phyloP scores from a whole-genome alignment of 257 asterid species.

The Schizonepeta tenuifolia region DNA sequence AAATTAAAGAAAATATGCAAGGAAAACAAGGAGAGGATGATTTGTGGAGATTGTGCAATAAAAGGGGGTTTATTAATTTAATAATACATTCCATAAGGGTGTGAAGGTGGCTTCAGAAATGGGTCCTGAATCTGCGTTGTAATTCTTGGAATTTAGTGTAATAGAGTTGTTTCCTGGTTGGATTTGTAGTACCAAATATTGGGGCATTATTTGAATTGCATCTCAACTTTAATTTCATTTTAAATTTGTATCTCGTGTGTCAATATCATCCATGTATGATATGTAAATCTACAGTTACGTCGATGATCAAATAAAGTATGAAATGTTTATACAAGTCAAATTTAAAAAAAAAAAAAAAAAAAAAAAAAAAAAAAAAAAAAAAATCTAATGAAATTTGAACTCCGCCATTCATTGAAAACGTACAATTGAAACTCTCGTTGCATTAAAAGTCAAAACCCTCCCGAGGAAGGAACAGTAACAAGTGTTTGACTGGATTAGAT shows the following conservation, averaged over 20 bases:
- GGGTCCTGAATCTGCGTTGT: conserved; percentile 44
- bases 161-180: conserved; percentile 28
- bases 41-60: background rate
- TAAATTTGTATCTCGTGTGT: background rate
- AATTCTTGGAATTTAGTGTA: conserved; percentile 40
- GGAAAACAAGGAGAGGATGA: background rate
- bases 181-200: conserved; percentile 25
- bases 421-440: background rate
- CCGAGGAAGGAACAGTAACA: no score
- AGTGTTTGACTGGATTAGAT: no score
- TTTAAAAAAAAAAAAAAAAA: no score
- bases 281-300: no score
- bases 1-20: background rate
- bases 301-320: no score
- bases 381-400: background rate
- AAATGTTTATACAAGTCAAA: background rate
- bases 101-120: conserved; percentile 23
- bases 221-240: background rate
- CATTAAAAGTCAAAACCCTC: conserved; percentile 12
- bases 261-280: no score
- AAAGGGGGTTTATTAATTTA: background rate
- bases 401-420: no score
- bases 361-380: no score
- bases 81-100: background rate
- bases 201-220: background rate